These are phyloP conservation scores for Daldinia sp. DNA, from an alignment of 2,329 filamentous ascomycete species.

Conservation along the genomic window DNA sequence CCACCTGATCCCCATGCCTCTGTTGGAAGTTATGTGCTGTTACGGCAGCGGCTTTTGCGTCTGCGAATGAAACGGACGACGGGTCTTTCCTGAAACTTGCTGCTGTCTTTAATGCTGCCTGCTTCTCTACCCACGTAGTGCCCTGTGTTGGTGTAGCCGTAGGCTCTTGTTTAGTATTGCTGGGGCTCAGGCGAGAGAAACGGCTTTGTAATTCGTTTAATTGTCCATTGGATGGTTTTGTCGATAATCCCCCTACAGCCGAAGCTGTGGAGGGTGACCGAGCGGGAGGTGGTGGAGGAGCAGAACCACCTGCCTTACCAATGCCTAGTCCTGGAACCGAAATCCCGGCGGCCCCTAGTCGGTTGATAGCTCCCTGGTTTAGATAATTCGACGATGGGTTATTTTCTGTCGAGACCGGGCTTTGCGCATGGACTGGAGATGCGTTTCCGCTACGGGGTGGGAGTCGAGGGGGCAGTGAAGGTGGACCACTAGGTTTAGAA, in stretches of 20 bases:
- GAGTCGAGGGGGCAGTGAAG: conserved; percentile 71
- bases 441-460: conserved; percentile 67
- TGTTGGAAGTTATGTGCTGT: conserved; percentile 75
- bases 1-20: conserved; percentile 73
- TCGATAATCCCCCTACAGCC: conserved; percentile 30
- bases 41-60: conserved; percentile 64
- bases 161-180: conserved; percentile 28
- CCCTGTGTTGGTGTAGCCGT: conserved; percentile 53
- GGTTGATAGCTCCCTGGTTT: conserved; percentile 66
- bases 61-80: conserved; percentile 66
- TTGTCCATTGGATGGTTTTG: conserved; percentile 47
- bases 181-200: conserved; percentile 63
- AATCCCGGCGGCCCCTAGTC: conserved; percentile 77
- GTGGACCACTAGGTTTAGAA: conserved; percentile 49
- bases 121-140: conserved; percentile 71
- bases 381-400: conserved; percentile 45
- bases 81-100: conserved; percentile 67
- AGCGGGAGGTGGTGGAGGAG: conserved; percentile 44
- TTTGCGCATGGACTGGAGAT: conserved; percentile 51
- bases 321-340: conserved; percentile 83
- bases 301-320: conserved; percentile 47
- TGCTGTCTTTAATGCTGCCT: conserved; percentile 69
- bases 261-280: conserved; percentile 39
- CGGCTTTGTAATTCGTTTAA: conserved; percentile 73
- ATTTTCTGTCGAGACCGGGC: conserved; percentile 35